Evolutionary conservation across 345 rosid genomes (phyloP), one percentile per base, ranked within the genome.

Genomic region (Noccaea caerulescens): DNA sequence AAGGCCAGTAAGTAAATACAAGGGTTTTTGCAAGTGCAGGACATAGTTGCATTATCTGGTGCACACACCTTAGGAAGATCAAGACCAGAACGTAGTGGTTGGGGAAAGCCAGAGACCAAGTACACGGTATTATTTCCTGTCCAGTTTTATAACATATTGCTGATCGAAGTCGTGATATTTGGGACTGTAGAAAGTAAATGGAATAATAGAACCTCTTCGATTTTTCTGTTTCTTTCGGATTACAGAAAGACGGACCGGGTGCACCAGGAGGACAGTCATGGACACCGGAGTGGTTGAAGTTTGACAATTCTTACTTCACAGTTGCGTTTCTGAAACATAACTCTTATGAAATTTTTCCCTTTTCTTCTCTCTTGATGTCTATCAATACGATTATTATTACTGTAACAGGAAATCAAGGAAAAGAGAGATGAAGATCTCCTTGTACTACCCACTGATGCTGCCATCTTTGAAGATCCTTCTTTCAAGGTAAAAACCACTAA

Each of bases 211-310:
- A 53, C 39, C n/a, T n/a, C n/a, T n/a, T 12, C 0, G 2, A 18
- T 7, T 25, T 18, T 5, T n/a, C n/a, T n/a, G n/a, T n/a, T n/a
- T n/a, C n/a, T n/a, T n/a, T 57, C 10, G 6, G 7, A 12, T 63
- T 72, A 20, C 71, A 63, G 98, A 89, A 93, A 88, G 84, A 84
- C 8, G 97, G 98, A 34, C 98, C 96, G 0, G 98, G 97, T 44
- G 94, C 96, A 80, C 91, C 96, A 34, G 97, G 97, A 69, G 98
- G 98, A 79, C 97, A 91, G 52, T 93, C 97, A 13, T 91, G 98
- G 98, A 93, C 98, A 3, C 84, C 72, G 55, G 76, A 93, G 79
- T 93, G 98, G 98, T 78, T 93, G 81, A 89, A 91, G 83, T 93
- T 93, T 83, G 97, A 93, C 55, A 91, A 93, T 71, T 93, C 94